A percentile compares a stretch with the other conserved stretches of the same genome.
phyloP scores from a whole-genome alignment of 306 rosid genomes.

The Pyrus pyrifolia region DNA sequence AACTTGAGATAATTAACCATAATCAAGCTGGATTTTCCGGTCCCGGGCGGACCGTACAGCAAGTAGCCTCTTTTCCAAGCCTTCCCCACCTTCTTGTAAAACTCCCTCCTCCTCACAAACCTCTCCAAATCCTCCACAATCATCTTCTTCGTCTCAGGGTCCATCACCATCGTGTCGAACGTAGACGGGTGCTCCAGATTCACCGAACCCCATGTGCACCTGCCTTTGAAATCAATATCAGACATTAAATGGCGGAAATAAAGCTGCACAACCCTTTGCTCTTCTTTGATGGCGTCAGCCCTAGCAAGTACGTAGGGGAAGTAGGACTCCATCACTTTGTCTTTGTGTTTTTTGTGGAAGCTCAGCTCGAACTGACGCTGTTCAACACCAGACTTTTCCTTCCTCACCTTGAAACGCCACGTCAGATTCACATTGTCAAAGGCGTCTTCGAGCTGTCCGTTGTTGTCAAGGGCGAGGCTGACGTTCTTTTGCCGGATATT shows the following conservation, averaged over 20 bases:
- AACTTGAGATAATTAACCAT: constrained; percentile 44
- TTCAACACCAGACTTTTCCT: neutral
- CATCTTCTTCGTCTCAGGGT: constrained; percentile 19
- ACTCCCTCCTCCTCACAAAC: constrained; percentile 28
- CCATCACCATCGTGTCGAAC: constrained; percentile 35
- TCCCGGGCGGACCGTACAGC: constrained; percentile 39
- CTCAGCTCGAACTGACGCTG: constrained; percentile 19
- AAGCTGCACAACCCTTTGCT: constrained; percentile 20
- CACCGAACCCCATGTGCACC: constrained; percentile 16
- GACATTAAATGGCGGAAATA: constrained; percentile 1
- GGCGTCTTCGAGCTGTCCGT: constrained; percentile 9
- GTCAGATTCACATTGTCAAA: constrained; percentile 7
- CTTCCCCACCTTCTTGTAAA: constrained; percentile 36
- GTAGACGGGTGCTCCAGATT: constrained; percentile 36
- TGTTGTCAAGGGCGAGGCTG: constrained; percentile 13
- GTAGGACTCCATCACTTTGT: constrained; percentile 19
- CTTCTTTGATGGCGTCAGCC: constrained; percentile 12
- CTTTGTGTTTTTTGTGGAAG: constrained; percentile 25
- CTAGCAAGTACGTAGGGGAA: constrained; percentile 19
- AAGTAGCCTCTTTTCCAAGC: constrained; percentile 49
- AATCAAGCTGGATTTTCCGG: constrained; percentile 32
- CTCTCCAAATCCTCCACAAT: constrained; percentile 25
- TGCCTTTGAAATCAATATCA: neutral
- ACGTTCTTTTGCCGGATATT: constrained; percentile 16
- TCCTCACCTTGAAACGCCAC: constrained; percentile 7